phyloP scores from a whole-genome alignment of 2,329 filamentous ascomycete species.

The Phialophora expanda region DNA sequence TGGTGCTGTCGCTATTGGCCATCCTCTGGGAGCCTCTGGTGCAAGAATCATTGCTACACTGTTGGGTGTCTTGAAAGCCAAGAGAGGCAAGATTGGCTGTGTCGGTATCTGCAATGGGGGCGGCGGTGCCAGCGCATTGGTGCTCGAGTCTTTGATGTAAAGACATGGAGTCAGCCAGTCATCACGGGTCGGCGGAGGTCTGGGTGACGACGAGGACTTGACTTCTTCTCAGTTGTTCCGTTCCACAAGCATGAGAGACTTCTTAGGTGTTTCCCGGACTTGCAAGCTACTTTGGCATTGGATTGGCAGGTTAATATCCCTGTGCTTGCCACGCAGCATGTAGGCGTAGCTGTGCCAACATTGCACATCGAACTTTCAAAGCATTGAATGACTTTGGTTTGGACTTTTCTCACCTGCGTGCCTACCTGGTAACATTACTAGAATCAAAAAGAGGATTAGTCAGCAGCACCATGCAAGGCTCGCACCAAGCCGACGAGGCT shows the following conservation, averaged over 20 bases:
- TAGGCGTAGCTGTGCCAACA: neutral
- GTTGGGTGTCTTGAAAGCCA: constrained; percentile 84
- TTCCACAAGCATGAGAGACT: neutral
- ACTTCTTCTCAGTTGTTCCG: neutral
- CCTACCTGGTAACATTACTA: too few species aligned
- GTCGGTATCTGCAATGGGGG: constrained; percentile 98
- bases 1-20: constrained; percentile 92
- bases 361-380: neutral
- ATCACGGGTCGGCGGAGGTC: neutral
- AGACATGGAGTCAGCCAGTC: neutral
- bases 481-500: constrained; percentile 2
- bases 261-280: neutral
- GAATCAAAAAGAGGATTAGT: neutral
- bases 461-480: constrained; percentile 5
- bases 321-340: neutral
- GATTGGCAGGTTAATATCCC: neutral
- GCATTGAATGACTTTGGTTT: neutral
- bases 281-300: neutral
- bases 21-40: constrained; percentile 91
- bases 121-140: constrained; percentile 89
- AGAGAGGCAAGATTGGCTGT: constrained; percentile 90
- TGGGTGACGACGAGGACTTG: neutral
- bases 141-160: constrained; percentile 71
- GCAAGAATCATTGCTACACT: constrained; percentile 92
- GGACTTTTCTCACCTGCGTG: neutral